Conservation (phyloP, 2,329 filamentous ascomycete species). For the Periconia digitata region DNA sequence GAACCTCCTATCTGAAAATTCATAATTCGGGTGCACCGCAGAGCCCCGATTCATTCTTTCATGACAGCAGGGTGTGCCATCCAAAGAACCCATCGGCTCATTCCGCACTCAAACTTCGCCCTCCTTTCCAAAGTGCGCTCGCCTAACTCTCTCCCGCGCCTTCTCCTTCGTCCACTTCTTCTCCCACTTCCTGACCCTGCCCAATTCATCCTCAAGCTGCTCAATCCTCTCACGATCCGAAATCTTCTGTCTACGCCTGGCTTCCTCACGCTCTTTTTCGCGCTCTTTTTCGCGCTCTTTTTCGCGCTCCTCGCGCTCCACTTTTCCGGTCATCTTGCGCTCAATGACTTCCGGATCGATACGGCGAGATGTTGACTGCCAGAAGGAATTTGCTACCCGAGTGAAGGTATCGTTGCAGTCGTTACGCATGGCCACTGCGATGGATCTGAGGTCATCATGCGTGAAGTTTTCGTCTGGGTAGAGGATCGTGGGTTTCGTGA, state of each 20-base stretch:
- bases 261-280: not conserved
- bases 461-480: constrained; percentile 32
- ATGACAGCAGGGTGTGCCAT: no score
- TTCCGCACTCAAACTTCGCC: no score
- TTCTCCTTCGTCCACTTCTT: not conserved
- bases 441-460: constrained; percentile 39
- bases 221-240: not conserved
- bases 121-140: constrained; percentile 1
- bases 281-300: not conserved
- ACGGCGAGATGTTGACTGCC: constrained; percentile 51
- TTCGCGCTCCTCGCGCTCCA: not conserved
- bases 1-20: no score
- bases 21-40: no score
- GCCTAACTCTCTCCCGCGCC: not conserved
- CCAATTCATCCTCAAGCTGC: not conserved
- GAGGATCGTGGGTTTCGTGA: constrained; percentile 3
- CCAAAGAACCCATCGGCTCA: no score
- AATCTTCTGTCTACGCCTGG: not conserved
- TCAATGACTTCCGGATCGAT: constrained; percentile 48
- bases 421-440: constrained; percentile 48
- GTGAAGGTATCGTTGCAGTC: constrained; percentile 51
- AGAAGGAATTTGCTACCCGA: constrained; percentile 51
- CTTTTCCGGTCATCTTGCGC: constrained; percentile 42
- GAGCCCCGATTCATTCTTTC: no score
- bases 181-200: not conserved